A percentile compares a stretch with the other conserved stretches of the same genome.
Evolutionary conservation across 768 basidiomycete species (phyloP).

Genomic region (Tricholoma bakamatsutake): DNA sequence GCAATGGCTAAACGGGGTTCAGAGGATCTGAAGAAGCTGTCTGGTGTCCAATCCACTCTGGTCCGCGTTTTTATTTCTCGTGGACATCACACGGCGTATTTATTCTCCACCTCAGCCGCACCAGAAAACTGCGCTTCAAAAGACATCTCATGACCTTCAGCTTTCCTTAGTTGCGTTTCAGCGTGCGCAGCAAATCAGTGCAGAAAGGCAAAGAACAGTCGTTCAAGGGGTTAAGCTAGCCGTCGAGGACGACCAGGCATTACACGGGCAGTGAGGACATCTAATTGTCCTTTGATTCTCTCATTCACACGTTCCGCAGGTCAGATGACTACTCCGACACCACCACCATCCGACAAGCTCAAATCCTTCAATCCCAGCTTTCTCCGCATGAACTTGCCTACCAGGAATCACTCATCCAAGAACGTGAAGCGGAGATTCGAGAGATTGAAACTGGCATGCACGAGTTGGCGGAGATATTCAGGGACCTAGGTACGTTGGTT

Average conservation of each 20-base stretch:
- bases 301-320: conserved; percentile 15
- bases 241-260: conserved; percentile 64
- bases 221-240: conserved; percentile 83
- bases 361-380: conserved; percentile 64
- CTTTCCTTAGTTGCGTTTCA: conserved; percentile 89
- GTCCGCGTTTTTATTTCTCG: conserved; percentile 32
- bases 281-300: conserved; percentile 1
- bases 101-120: conserved; percentile 47
- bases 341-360: conserved; percentile 62
- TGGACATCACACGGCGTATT: not conserved
- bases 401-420: conserved; percentile 91
- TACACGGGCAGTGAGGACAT: conserved; percentile 20
- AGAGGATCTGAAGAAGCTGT: conserved; percentile 87
- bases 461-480: conserved; percentile 93
- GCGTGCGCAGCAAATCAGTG: conserved; percentile 83
- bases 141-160: conserved; percentile 91
- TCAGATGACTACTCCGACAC: conserved; percentile 33
- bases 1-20: conserved; percentile 94
- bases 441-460: conserved; percentile 97
- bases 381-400: conserved; percentile 91
- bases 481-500: conserved; percentile 91
- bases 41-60: conserved; percentile 55
- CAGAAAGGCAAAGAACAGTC: conserved; percentile 82
- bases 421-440: conserved; percentile 90
- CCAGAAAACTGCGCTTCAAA: conserved; percentile 80